Evolutionary conservation across 306 rosid genomes (phyloP).

Genomic region (Quercus berberidifolia): DNA sequence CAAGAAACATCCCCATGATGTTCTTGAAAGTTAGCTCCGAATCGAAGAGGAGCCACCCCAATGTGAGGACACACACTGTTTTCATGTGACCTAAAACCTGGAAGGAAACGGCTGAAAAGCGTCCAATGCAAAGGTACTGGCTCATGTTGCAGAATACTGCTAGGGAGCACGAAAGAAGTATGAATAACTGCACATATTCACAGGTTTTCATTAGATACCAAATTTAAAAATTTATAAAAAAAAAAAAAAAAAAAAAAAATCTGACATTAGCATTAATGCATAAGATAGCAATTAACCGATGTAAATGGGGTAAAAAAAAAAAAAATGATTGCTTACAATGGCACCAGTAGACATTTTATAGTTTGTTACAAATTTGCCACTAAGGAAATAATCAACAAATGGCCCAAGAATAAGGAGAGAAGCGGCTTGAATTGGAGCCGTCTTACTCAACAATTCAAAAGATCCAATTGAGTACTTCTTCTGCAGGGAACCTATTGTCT

Average conservation of each 20-base stretch:
- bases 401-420: slow-evolving; percentile 85
- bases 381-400: slow-evolving; percentile 70
- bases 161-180: slow-evolving; percentile 70
- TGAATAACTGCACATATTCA: slow-evolving; percentile 58
- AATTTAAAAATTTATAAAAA: neutral
- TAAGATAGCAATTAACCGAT: neutral
- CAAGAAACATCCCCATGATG: slow-evolving; percentile 77
- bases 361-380: slow-evolving; percentile 58
- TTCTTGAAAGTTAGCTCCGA: slow-evolving; percentile 76
- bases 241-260: too few species aligned
- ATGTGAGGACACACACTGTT: slow-evolving; percentile 78
- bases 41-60: slow-evolving; percentile 91
- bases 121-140: slow-evolving; percentile 93
- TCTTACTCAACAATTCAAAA: slow-evolving; percentile 91
- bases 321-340: slow-evolving; percentile 45
- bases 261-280: neutral
- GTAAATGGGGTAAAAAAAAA: neutral
- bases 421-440: slow-evolving; percentile 89
- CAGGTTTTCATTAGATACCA: slow-evolving; percentile 6
- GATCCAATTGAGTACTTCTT: slow-evolving; percentile 96
- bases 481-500: slow-evolving; percentile 91
- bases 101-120: slow-evolving; percentile 87
- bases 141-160: slow-evolving; percentile 90
- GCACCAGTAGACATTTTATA: slow-evolving; percentile 75
- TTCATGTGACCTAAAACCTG: slow-evolving; percentile 98